Evolutionary conservation across 345 rosid genomes (phyloP).

Genomic region (Ceriops tagal): DNA sequence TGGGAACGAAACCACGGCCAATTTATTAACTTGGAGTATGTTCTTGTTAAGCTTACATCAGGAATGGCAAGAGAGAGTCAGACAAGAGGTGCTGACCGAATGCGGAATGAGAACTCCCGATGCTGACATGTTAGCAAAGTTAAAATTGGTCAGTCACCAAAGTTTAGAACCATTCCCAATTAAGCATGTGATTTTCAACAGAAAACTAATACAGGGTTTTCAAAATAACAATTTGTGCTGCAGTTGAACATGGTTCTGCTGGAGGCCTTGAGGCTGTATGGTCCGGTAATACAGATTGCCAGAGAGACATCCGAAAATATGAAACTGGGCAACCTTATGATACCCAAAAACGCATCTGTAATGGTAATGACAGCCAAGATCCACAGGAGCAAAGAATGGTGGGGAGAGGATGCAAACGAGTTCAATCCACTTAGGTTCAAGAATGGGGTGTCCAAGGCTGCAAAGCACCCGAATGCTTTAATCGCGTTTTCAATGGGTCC

Average conservation of each 20-base stretch:
- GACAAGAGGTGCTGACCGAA: slow-evolving; percentile 71
- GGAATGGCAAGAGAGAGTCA: slow-evolving; percentile 81
- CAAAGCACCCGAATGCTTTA: slow-evolving; percentile 42
- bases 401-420: slow-evolving; percentile 60
- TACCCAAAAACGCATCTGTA: slow-evolving; percentile 40
- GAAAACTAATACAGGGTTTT: not conserved
- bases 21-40: slow-evolving; percentile 79
- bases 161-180: not conserved
- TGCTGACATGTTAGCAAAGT: slow-evolving; percentile 9
- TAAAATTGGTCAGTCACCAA: slow-evolving; percentile 10
- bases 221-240: not conserved
- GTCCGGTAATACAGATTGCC: slow-evolving; percentile 30
- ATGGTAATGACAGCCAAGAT: slow-evolving; percentile 31
- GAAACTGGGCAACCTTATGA: slow-evolving; percentile 39
- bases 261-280: slow-evolving; percentile 59
- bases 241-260: slow-evolving; percentile 60
- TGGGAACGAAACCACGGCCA: slow-evolving; percentile 78
- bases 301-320: slow-evolving; percentile 42
- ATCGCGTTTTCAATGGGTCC: slow-evolving; percentile 52
- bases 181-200: not conserved
- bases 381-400: slow-evolving; percentile 38
- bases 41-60: slow-evolving; percentile 76
- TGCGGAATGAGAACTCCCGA: slow-evolving; percentile 37
- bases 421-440: slow-evolving; percentile 53
- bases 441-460: slow-evolving; percentile 44